Evolutionary conservation across 2,329 filamentous ascomycete genomes (phyloP), one percentile per base, ranked within the genome.

Genomic region (Alternaria conjuncta): DNA sequence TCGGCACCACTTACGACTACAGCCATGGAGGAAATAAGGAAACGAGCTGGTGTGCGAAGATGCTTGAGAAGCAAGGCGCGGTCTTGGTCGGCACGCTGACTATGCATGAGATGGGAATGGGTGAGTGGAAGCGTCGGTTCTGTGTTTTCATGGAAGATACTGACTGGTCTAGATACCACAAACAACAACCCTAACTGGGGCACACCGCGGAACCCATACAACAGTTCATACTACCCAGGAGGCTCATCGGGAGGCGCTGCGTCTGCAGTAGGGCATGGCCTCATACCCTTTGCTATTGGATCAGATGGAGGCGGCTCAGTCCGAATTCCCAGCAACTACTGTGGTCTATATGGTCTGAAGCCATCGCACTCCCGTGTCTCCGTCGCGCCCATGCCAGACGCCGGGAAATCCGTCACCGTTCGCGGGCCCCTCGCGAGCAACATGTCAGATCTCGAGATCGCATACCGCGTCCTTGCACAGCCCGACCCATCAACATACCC

Each of bases 321-420:
- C 60, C 89, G 93, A 43, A 87, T 96, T 41, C 93, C 93, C 0
- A 82, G 89, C 1, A 85, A 86, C 30, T 95, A 92, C 82, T 96
- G 92, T 77, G 92, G 93, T 53, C 82, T 93, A 21, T 97, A 91
- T 79, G 93, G 93, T 3, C 84, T 97, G 62, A 97, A 97, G 79
- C 84, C 92, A 1, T 90, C 88, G 0, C 91, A 96, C 75, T 87
- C 90, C 73, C 89, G 93, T 41, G 86, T 92, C 6, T 86, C 86
- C 46, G 84, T 65, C 53, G 82, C 84, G 4, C 91, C 91, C 0
- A 86, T 87, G 2, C 79, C 84, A 13, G 87, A 87, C 61, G 84
- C 88, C 55, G 86, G 86, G 25, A 84, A 85, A 32, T 90, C 87
- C 0, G 89, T 88, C 32, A 88, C 86, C 60, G 90, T 96, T 15